Evolutionary conservation across 1,284 basidiomycete species (phyloP), one percentile per base, ranked within the genome.

Genomic region (Xerocomus cyaneibrunnescens): DNA sequence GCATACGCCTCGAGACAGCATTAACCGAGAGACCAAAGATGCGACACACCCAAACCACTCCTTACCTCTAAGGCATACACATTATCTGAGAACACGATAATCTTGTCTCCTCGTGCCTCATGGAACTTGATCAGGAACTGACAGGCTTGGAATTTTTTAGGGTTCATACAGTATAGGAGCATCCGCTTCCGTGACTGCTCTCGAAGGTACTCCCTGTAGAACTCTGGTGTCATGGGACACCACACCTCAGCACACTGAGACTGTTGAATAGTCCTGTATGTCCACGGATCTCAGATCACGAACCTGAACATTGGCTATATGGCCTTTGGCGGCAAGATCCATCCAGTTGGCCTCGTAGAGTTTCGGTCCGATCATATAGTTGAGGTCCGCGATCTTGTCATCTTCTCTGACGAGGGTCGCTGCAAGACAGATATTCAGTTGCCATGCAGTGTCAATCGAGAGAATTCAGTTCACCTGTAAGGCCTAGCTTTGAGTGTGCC

Each of bases 161-260:
- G 97, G 68, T 99, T 99, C 97, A 99, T 99, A 77, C 94, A 98
- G 70, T 98, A 98, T 13, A 99, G 79, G 28, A 99, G 79, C 84
- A 97, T 98, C 59, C 92, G 86, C 71, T 97, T 97, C 51, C 97
- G 81, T 34, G 89, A 90, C 69, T 91, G 88, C 70, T 95, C 92
- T 56, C 92, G 83, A 56, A 99, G 80, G 68, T 99, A 99, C 73
- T 99, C 96, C 62, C 93, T 87, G 71, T 99, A 99, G 70, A 99
- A 99, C 69, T 99, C 95, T n/a, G 97, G 96, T 28, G 97, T 98
- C 97, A 99, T 99, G 9, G 94, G 93, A 67, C 97, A 99, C 97
- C 97, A 99, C 7, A 99, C 97, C 74, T 99, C 97, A 14, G 97
- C 97, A 70, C 95, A 98, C 89, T 95, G 50, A 27, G 12, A 14